A percentile compares a stretch with the other conserved stretches of the same genome.
phyloP scores from a whole-genome alignment of 108 stramenopile species.

The Cyclotella cryptica region DNA sequence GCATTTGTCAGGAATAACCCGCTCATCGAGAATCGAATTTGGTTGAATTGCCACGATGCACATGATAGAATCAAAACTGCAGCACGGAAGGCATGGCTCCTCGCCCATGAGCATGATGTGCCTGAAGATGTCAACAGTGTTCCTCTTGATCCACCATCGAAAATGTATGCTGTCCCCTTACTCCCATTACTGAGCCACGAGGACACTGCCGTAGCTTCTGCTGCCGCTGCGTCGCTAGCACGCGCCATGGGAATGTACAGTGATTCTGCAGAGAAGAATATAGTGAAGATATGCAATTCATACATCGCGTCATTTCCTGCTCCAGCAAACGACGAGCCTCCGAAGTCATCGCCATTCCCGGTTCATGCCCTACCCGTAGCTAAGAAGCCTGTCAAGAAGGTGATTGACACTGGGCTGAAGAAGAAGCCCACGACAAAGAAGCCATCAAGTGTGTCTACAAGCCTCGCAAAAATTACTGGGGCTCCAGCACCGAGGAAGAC shows the following conservation, averaged over 20 bases:
- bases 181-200: constrained; percentile 74
- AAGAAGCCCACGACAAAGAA: constrained; percentile 64
- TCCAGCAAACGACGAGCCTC: constrained; percentile 42
- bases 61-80: constrained; percentile 65
- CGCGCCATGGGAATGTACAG: constrained; percentile 72
- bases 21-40: constrained; percentile 85
- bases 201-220: constrained; percentile 65
- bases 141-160: constrained; percentile 68
- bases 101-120: constrained; percentile 53
- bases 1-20: constrained; percentile 81
- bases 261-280: constrained; percentile 63
- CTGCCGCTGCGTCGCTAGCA: constrained; percentile 77
- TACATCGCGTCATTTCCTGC: constrained; percentile 79
- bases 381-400: constrained; percentile 58
- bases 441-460: constrained; percentile 58
- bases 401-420: constrained; percentile 75
- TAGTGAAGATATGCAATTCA: constrained; percentile 70
- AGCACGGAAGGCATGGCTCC: constrained; percentile 74
- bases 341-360: constrained; percentile 41
- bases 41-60: constrained; percentile 82
- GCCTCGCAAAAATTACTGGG: constrained; percentile 60
- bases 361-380: constrained; percentile 24
- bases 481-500: constrained; percentile 50
- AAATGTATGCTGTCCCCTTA: constrained; percentile 82
- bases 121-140: constrained; percentile 26